These are phyloP conservation scores for Debaryomyces prosopidis DNA, from an alignment of 805 yeast genomes.

Conservation along the genomic window DNA sequence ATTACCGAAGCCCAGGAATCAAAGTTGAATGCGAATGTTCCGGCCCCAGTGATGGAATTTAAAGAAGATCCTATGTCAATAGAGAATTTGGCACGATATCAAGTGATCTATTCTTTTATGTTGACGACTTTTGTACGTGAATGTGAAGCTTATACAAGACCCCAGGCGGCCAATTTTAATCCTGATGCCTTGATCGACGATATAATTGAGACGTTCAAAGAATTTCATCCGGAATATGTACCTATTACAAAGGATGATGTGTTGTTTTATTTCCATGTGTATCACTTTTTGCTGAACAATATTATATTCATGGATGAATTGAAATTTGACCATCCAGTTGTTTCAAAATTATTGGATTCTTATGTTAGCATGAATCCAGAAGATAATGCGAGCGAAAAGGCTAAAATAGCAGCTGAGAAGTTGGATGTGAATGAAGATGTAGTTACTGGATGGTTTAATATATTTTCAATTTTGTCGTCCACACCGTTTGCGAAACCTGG, in stretches of 20 bases:
- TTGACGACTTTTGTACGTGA: conserved; percentile 25
- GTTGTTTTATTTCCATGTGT: conserved; percentile 24
- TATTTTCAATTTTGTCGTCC: conserved; percentile 26
- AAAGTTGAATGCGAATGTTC: conserved; percentile 11
- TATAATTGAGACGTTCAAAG: conserved; percentile 19
- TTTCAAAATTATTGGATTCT: conserved; percentile 19
- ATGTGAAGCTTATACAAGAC: conserved; percentile 14
- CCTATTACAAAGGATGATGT: conserved; percentile 28
- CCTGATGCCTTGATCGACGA: conserved; percentile 23
- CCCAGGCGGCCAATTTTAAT: conserved; percentile 8
- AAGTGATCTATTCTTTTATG: conserved; percentile 18
- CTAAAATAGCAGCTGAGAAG: conserved; percentile 12
- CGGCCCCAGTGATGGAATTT: conserved; percentile 17
- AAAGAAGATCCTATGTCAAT: conserved; percentile 20
- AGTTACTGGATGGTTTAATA: conserved; percentile 28
- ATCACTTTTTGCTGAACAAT: conserved; percentile 28
- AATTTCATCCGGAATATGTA: conserved; percentile 15
- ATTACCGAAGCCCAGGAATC: conserved; percentile 19
- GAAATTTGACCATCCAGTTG: conserved; percentile 22
- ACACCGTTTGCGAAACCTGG: conserved; percentile 24
- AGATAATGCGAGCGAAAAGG: conserved; percentile 11
- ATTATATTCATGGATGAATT: conserved; percentile 26
- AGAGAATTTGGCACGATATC: conserved; percentile 14
- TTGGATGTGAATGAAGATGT: conserved; percentile 12
- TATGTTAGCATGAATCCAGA: conserved; percentile 15